Base-by-base conservation (phyloP, 345 rosid genomes). In the Heritiera fomes region DNA sequence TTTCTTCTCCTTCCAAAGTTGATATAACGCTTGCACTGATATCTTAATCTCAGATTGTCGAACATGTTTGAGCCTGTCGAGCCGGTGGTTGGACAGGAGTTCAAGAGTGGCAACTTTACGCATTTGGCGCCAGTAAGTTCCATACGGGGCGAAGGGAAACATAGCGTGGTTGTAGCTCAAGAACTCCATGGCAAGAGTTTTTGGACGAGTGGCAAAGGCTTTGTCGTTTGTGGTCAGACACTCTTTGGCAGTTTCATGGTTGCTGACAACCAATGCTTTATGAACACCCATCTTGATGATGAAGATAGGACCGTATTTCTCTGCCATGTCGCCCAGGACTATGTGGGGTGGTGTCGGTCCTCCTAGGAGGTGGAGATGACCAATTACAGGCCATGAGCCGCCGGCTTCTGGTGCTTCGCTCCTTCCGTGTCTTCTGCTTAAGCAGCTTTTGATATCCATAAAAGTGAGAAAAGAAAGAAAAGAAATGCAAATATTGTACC, bases 121-220 rank as follows among this genome's bases (percentile, higher is more conserved):
- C 87, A 88, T 82, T 73, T 88, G 85, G 8, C 93, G 91, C 94
- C 94, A 90, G 63, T 80, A 86, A 6, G 89, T 77, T 75, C 88
- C 86, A 11, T 89, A 87, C 28, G 92, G 93, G 28, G 87, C 89
- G 68, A 91, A 89, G 34, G 91, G 94, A 30, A 93, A 81, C 49
- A 87, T 86, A 4, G 94, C 90, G 55, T 83, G 81, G 75, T 89
- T 80, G 80, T 93, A 93, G 53, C 93, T 87, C 89, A 93, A 82
- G 77, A 80, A 83, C 82, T 91, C 85, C 12, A 88, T 75, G 5
- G 88, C 94, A 0, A 78, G 81, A 2, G 87, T 84, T 40, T 61
- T 84, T 7, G 98, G 94, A 67, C 94, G 90, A 3, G 87, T 84
- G 81, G 92, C 90, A 32, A 90, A 75, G 4, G 84, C 87, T 73